A percentile compares a stretch with the other conserved stretches of the same genome.
phyloP scores from a whole-genome alignment of 192 early-diverging fungal species.

The Endogone sp. region DNA sequence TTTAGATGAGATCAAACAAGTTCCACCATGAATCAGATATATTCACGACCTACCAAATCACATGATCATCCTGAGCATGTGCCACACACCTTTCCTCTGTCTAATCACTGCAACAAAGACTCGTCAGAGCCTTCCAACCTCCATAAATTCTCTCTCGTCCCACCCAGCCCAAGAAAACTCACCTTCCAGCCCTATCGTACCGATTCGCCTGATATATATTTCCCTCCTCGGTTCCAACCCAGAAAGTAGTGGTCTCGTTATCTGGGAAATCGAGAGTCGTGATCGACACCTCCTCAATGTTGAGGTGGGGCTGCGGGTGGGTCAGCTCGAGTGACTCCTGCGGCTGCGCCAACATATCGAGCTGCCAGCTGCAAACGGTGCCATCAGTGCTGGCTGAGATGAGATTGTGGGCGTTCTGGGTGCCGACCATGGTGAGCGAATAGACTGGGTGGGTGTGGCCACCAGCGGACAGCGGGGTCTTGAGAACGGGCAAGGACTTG shows the following conservation, averaged over 20 bases:
- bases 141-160: not conserved
- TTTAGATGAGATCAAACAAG: not conserved
- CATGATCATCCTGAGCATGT: not conserved
- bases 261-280: slow-evolving; percentile 89
- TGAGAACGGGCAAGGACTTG: slow-evolving; percentile 85
- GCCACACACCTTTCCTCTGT: no score
- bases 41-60: not conserved
- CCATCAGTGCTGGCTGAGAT: slow-evolving; percentile 95
- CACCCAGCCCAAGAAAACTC: no score
- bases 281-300: slow-evolving; percentile 91
- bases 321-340: slow-evolving; percentile 80
- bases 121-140: no score
- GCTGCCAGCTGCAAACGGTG: slow-evolving; percentile 91
- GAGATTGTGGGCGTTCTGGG: slow-evolving; percentile 92
- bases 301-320: slow-evolving; percentile 59
- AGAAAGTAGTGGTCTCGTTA: slow-evolving; percentile 90
- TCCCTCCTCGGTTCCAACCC: slow-evolving; percentile 97
- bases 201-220: slow-evolving; percentile 91
- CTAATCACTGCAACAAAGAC: not conserved
- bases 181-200: slow-evolving; percentile 93
- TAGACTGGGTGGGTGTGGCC: slow-evolving; percentile 99
- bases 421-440: slow-evolving; percentile 85
- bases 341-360: slow-evolving; percentile 97
- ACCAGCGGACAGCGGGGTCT: slow-evolving; percentile 86
- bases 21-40: not conserved